phyloP scores from a whole-genome alignment of 1,139 yeast genomes.

The Wickerhamomyces sp. region DNA sequence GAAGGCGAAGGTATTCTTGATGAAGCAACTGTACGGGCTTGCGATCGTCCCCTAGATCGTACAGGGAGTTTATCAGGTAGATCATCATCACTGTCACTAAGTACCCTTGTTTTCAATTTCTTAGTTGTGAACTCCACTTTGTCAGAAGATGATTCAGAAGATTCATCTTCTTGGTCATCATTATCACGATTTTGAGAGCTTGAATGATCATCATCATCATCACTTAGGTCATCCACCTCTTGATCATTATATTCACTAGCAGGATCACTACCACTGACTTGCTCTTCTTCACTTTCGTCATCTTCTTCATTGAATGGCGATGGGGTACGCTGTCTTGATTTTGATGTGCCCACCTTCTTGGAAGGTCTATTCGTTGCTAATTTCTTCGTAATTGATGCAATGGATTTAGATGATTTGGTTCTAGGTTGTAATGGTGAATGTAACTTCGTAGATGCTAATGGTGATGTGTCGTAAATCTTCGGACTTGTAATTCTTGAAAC shows the following conservation, averaged over 20 bases:
- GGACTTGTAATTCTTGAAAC: conserved; percentile 3
- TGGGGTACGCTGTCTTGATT: not conserved
- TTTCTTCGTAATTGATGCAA: conserved; percentile 10
- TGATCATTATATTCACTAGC: conserved; percentile 10
- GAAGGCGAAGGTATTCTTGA: conserved; percentile 3
- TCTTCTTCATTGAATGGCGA: not conserved
- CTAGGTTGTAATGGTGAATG: conserved; percentile 19
- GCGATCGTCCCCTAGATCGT: conserved; percentile 5
- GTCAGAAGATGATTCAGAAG: not conserved
- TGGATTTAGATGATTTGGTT: conserved; percentile 2
- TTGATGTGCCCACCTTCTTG: not conserved
- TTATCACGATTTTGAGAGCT: too few relatives aligned
- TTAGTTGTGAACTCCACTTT: not conserved
- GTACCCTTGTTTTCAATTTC: not conserved
- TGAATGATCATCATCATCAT: not conserved
- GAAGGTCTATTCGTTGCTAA: conserved; percentile 5
- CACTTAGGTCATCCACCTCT: not conserved
- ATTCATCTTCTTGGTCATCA: conserved; percentile 1
- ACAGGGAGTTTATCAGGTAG: not conserved
- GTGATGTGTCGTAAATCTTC: conserved; percentile 9
- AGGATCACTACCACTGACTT: conserved; percentile 22
- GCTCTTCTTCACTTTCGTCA: conserved; percentile 4
- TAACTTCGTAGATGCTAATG: conserved; percentile 14
- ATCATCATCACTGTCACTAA: not conserved
- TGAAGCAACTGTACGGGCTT: not conserved